phyloP scores from a whole-genome alignment of 78 protist genomes.

The Dictyostelium capitatum region DNA sequence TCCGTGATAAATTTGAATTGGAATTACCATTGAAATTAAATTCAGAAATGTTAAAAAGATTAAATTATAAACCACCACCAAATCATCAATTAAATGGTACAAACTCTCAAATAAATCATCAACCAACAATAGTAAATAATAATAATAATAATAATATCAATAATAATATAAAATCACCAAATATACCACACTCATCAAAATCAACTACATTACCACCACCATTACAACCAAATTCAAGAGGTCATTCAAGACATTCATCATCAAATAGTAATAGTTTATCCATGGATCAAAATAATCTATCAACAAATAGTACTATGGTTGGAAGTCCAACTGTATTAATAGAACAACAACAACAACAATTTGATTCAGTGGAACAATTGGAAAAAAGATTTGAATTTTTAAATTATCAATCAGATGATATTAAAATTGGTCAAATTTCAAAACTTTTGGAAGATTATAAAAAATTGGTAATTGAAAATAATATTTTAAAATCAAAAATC shows the following conservation, averaged over 20 bases:
- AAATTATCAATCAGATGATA: conserved; percentile 55
- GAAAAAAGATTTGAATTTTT: conserved; percentile 64
- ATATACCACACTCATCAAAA: not conserved
- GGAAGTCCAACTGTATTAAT: not conserved
- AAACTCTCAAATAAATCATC: not conserved
- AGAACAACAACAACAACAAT: not conserved
- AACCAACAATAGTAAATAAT: not conserved
- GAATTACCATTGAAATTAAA: conserved; percentile 55
- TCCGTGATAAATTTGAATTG: conserved; percentile 27
- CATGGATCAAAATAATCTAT: not conserved
- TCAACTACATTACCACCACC: conserved; percentile 18
- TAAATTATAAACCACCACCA: conserved; percentile 21
- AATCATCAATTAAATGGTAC: not conserved
- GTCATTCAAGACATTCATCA: conserved; percentile 62
- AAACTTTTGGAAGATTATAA: conserved; percentile 69
- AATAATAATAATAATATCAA: not conserved
- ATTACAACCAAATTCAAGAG: conserved; percentile 1
- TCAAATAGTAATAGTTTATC: not conserved
- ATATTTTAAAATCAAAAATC: conserved; percentile 55
- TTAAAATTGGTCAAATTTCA: conserved; percentile 67
- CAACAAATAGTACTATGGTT: not conserved
- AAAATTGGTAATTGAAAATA: conserved; percentile 58
- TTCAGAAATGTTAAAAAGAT: conserved; percentile 57
- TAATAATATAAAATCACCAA: conserved; percentile 1
- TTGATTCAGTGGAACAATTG: not conserved